Conservation (phyloP, 768 basidiomycete species). For the Clitopilus passeckerianus region DNA sequence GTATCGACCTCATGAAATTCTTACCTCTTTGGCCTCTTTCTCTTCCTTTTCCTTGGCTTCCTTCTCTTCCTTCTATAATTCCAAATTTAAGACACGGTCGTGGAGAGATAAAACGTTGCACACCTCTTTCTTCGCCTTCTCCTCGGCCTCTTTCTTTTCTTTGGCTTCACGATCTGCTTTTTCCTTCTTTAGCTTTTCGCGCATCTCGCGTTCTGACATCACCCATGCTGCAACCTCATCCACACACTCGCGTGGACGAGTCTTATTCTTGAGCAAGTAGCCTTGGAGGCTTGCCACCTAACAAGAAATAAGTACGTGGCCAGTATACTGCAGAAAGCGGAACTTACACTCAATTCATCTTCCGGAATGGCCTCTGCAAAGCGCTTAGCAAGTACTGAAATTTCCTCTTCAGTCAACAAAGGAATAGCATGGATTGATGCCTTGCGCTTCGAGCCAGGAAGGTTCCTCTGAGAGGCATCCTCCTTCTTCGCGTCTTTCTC, state of each 20-base stretch:
- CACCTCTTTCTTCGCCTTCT: constrained; percentile 51
- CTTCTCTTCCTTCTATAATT: constrained; percentile 40
- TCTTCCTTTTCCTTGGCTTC: constrained; percentile 44
- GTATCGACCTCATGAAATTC: constrained; percentile 5
- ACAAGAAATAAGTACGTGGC: not conserved
- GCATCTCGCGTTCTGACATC: constrained; percentile 74
- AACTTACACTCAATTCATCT: constrained; percentile 76
- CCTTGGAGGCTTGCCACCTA: constrained; percentile 84
- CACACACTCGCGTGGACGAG: constrained; percentile 82
- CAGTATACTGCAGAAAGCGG: constrained; percentile 8
- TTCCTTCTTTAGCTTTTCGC: constrained; percentile 83
- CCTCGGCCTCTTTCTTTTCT: constrained; percentile 74
- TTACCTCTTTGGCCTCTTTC: constrained; percentile 54
- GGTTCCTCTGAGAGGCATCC: constrained; percentile 60
- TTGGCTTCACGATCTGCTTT: constrained; percentile 74
- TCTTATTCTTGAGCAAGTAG: constrained; percentile 85
- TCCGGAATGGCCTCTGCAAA: constrained; percentile 84
- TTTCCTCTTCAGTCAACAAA: constrained; percentile 69
- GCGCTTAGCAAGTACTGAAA: constrained; percentile 71
- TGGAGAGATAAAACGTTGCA: constrained; percentile 1
- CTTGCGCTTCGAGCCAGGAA: constrained; percentile 67
- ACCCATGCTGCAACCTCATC: constrained; percentile 78
- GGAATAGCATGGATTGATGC: constrained; percentile 53
- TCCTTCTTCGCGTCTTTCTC: constrained; percentile 7
- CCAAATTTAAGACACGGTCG: not conserved